Conservation (phyloP, 768 basidiomycete genomes). For the Kwoniella bestiolae region DNA sequence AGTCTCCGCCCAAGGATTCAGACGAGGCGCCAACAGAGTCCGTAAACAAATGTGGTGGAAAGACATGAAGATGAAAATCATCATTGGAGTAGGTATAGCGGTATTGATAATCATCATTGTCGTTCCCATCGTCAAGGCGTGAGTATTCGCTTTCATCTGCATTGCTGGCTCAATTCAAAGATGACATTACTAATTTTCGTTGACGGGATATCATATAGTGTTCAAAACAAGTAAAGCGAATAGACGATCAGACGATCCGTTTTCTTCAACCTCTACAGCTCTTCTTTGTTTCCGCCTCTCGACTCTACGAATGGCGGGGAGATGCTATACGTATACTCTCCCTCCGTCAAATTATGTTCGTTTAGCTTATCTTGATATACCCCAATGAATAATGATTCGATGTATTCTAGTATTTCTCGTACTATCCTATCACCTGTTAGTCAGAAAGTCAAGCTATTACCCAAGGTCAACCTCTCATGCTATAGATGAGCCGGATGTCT, state of each 20-base stretch:
- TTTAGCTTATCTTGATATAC: neutral
- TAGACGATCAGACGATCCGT: neutral
- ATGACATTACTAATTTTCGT: neutral
- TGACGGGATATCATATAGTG: neutral
- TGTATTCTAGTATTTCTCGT: conserved; percentile 6
- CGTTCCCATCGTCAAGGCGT: conserved; percentile 89
- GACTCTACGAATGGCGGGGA: too few species aligned
- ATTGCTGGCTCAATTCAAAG: neutral
- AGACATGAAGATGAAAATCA: conserved; percentile 92
- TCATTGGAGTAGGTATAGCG: conserved; percentile 85
- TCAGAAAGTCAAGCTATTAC: too few species aligned
- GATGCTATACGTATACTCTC: too few species aligned
- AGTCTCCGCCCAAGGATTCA: conserved; percentile 98
- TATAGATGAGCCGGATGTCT: too few species aligned
- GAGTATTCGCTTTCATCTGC: neutral
- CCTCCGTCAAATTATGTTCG: too few species aligned
- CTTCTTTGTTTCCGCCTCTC: too few species aligned
- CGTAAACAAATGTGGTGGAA: conserved; percentile 92
- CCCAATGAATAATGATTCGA: neutral
- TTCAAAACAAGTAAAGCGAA: conserved; percentile 8
- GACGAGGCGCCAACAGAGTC: conserved; percentile 93
- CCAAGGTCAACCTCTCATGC: too few species aligned
- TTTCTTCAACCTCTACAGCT: too few species aligned
- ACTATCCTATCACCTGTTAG: too few species aligned
- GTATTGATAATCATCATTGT: conserved; percentile 95